Evolutionary conservation across 2,329 filamentous ascomycete genomes (phyloP).

Genomic region (Ramichloridium luteum): DNA sequence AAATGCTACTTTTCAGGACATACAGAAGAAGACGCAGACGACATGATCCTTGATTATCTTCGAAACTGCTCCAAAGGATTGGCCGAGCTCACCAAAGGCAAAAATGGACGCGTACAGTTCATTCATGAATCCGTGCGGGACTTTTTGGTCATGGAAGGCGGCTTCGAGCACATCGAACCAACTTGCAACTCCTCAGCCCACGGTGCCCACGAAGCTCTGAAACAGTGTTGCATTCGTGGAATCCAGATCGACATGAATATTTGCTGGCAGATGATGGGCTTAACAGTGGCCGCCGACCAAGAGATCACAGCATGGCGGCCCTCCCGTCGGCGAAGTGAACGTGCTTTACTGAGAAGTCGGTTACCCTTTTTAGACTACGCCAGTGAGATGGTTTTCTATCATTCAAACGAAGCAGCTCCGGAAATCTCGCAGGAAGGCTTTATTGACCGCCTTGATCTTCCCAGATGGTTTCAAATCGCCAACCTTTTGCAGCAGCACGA

Average conservation of each 20-base stretch:
- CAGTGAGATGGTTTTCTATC: conserved; percentile 27
- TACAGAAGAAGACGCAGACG: conserved; percentile 5
- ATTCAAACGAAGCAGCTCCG: conserved; percentile 28
- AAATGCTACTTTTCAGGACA: conserved; percentile 1
- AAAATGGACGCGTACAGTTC: conserved; percentile 33
- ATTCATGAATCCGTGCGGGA: conserved; percentile 43
- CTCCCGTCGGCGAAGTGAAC: conserved; percentile 1
- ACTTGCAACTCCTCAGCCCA: neutral
- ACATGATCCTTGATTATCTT: conserved; percentile 30
- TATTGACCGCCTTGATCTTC: conserved; percentile 19
- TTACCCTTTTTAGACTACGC: conserved; percentile 40
- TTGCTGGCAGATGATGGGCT: conserved; percentile 1
- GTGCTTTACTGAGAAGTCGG: neutral
- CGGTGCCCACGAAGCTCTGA: conserved; percentile 3
- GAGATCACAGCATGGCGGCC: conserved; percentile 1
- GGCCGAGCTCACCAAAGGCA: conserved; percentile 29
- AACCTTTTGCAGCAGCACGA: conserved; percentile 24
- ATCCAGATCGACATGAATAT: conserved; percentile 2
- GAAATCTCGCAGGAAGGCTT: conserved; percentile 23
- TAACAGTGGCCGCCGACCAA: conserved; percentile 1
- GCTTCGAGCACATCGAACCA: conserved; percentile 13
- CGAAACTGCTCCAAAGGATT: conserved; percentile 40
- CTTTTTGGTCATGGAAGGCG: conserved; percentile 31
- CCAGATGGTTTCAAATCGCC: conserved; percentile 20
- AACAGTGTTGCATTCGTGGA: conserved; percentile 2